Percentiles rank a stretch among this genome's conserved stretches.
These are phyloP conservation scores for Eucalyptus regnans DNA, from an alignment of 345 rosid genomes.

Conservation along the genomic window DNA sequence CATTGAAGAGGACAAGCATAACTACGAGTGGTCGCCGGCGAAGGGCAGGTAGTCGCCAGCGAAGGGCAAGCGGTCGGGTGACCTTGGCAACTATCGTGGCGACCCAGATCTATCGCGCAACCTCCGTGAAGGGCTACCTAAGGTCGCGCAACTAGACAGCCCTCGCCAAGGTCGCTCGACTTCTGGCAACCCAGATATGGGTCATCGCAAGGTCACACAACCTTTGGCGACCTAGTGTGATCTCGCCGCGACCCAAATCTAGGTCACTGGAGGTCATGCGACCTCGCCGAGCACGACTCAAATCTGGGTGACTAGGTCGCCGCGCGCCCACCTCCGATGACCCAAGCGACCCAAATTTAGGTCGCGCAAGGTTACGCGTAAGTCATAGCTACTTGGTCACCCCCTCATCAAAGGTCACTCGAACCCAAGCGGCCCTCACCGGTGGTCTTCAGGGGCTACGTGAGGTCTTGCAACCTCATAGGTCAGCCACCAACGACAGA, in stretches of 20 bases:
- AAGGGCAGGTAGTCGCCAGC: too few relatives aligned
- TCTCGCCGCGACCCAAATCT: rapidly evolving
- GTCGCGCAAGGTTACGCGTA: rapidly evolving
- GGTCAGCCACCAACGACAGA: rapidly evolving
- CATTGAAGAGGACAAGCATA: too few relatives aligned
- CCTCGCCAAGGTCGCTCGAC: rapidly evolving
- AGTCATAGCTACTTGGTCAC: too few relatives aligned
- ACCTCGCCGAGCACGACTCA: rapidly evolving
- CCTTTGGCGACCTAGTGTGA: too few relatives aligned
- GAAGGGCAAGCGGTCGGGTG: too few relatives aligned
- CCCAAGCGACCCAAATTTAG: too few relatives aligned
- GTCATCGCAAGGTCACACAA: too few relatives aligned
- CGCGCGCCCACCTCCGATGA: rapidly evolving
- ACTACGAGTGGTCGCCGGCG: rapidly evolving
- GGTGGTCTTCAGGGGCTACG: rapidly evolving
- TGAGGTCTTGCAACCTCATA: too few relatives aligned
- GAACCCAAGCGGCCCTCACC: too few relatives aligned
- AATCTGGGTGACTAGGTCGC: too few relatives aligned
- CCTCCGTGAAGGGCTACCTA: too few relatives aligned
- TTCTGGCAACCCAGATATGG: rapidly evolving
- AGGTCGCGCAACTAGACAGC: rapidly evolving
- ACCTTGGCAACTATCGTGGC: rapidly evolving
- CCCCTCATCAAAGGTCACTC: too few relatives aligned
- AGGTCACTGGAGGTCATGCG: rapidly evolving
- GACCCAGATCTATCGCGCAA: rapidly evolving